Conservation (phyloP, 768 basidiomycete species). For the Lactarius akahatsu region DNA sequence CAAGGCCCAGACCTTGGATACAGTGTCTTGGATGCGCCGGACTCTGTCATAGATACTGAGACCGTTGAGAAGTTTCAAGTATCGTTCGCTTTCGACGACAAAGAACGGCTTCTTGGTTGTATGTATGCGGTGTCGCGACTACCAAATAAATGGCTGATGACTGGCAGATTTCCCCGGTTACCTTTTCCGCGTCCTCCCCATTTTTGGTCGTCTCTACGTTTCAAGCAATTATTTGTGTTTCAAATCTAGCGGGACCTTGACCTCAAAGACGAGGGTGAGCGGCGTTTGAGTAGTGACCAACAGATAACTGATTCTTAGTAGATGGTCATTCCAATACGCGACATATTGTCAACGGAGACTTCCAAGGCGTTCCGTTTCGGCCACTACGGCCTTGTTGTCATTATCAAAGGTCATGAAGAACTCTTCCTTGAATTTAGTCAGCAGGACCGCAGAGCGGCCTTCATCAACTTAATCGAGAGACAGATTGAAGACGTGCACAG, state of each 20-base stretch:
- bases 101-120: constrained; percentile 87
- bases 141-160: constrained; percentile 19
- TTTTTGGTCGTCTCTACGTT: constrained; percentile 84
- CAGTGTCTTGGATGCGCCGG: constrained; percentile 79
- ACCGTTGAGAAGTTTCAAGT: constrained; percentile 71
- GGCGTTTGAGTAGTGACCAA: not conserved
- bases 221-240: constrained; percentile 95
- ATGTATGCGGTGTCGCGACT: constrained; percentile 37
- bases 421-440: constrained; percentile 93
- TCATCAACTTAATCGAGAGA: constrained; percentile 69
- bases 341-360: constrained; percentile 81
- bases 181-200: constrained; percentile 84
- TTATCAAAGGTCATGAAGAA: constrained; percentile 96
- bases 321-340: constrained; percentile 94
- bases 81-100: constrained; percentile 86
- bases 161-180: constrained; percentile 84
- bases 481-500: constrained; percentile 74
- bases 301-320: constrained; percentile 36
- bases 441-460: constrained; percentile 76
- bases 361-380: constrained; percentile 88
- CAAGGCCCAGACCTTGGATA: constrained; percentile 42
- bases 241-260: constrained; percentile 80
- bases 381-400: constrained; percentile 83
- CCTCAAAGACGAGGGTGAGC: constrained; percentile 77
- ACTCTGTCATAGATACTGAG: constrained; percentile 59